Evolutionary conservation across 1,284 basidiomycete genomes (phyloP), one percentile per base, ranked within the genome.

Genomic region (Cystobasidium sp.): DNA sequence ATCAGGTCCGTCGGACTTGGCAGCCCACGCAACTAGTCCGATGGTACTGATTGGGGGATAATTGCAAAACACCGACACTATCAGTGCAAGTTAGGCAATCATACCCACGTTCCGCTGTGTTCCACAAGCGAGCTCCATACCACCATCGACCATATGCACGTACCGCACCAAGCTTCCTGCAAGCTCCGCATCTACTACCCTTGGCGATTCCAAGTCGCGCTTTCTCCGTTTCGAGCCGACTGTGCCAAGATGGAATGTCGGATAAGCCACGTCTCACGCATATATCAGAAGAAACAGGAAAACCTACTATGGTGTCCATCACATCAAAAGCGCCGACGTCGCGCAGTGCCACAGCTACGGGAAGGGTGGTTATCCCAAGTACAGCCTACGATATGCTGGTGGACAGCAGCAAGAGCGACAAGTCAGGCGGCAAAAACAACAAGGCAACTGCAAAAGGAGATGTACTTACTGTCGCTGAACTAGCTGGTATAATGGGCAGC

Each of bases 401-500:
- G 65, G 75, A 22, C 58, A 75, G 22, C 8, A 65, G 64, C 14
- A 56, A 66, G 12, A 44, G 18, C 1, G 65, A 78, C 78, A 43
- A 31, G 31, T 31, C 31, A 31, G 31, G 31, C 31, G 31, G 31
- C 31, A 31, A 31, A 1, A 31, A 78, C 83, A 63, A 80, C 12
- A 89, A 90, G 81, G 84, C 85, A 7, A 84, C 84, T 55, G 83
- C 84, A 46, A 92, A 94, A 82, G 89, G 93, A 64, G 87, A 94
- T 82, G 87, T 88, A n/a, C 83, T 93, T 62, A 88, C 88, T 12
- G 87, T 92, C 20, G 90, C 91, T 18, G 90, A 93, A 78, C 84
- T 94, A 31, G 92, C 93, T 1, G 93, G 88, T 14, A 91, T 94
- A 81, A 93, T 93, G 89, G 92, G 86, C 8, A 88, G 90, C 75